A percentile compares a stretch with the other conserved stretches of the same genome.
These are phyloP conservation scores for Heliosperma pusillum DNA, from an alignment of 148 eudicot species.

Conservation along the genomic window DNA sequence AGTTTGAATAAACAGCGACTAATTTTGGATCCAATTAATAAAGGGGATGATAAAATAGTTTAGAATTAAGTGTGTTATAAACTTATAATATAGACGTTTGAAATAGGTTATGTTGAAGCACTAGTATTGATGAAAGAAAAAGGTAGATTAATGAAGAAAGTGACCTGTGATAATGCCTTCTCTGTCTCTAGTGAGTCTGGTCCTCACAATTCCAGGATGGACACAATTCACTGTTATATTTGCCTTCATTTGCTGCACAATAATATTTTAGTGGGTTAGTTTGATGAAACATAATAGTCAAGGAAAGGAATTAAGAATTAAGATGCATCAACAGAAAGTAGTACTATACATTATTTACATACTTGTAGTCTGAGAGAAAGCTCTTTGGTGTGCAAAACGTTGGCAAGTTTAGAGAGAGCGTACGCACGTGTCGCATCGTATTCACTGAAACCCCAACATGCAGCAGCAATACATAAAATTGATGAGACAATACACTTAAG, in stretches of 20 bases:
- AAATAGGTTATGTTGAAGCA: no score
- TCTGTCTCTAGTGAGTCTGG: conserved; percentile 89
- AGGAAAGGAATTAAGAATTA: not conserved
- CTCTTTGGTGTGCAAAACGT: conserved; percentile 84
- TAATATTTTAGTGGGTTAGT: not conserved
- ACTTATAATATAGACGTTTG: no score
- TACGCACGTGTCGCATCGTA: conserved; percentile 98
- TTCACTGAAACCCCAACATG: conserved; percentile 27
- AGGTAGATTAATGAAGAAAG: not conserved
- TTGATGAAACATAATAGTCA: no score
- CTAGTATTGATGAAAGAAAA: no score
- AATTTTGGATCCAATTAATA: no score
- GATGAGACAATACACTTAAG: not conserved
- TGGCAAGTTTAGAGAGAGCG: conserved; percentile 91
- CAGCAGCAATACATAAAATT: not conserved
- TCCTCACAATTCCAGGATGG: conserved; percentile 94
- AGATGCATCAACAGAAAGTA: no score
- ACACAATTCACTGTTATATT: conserved; percentile 81
- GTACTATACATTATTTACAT: no score
- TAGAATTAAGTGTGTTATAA: no score
- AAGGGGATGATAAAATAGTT: no score
- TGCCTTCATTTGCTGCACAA: conserved; percentile 67
- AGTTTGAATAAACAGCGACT: no score
- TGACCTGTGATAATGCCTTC: conserved; percentile 74
- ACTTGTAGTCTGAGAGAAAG: conserved; percentile 65